Evolutionary conservation across 2,329 filamentous ascomycete genomes (phyloP).

Genomic region (Dothidotthia symphoricarpi): DNA sequence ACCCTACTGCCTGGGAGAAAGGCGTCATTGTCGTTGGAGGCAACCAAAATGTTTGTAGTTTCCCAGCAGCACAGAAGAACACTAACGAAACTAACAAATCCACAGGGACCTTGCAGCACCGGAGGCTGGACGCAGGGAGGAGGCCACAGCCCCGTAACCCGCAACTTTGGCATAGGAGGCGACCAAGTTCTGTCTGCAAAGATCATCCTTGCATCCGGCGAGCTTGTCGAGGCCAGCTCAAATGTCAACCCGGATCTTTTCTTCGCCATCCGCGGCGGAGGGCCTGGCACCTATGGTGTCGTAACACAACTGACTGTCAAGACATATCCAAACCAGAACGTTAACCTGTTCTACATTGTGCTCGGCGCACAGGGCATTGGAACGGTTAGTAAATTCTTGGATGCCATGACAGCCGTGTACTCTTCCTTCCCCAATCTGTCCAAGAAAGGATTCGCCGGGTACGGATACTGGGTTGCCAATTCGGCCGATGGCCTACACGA

Average conservation of each 20-base stretch:
- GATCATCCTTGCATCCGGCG: conserved; percentile 39
- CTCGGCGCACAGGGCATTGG: conserved; percentile 3
- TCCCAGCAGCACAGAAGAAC: too few species aligned
- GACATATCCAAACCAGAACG: conserved; percentile 15
- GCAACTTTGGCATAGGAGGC: conserved; percentile 55
- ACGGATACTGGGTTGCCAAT: conserved; percentile 1
- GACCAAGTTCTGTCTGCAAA: conserved; percentile 42
- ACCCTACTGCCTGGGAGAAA: too few species aligned
- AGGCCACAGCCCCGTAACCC: conserved; percentile 58
- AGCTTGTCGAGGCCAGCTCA: conserved; percentile 34
- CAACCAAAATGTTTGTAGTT: too few species aligned
- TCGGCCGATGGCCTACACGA: conserved; percentile 2
- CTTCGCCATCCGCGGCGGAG: conserved; percentile 42
- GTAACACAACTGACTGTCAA: conserved; percentile 46
- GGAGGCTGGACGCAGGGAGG: conserved; percentile 42
- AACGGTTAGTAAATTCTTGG: conserved; percentile 1
- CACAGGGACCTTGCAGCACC: too few species aligned
- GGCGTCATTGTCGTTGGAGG: too few species aligned
- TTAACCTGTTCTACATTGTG: neutral
- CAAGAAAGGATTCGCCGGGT: conserved; percentile 1
- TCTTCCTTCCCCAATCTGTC: conserved; percentile 16
- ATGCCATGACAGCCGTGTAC: conserved; percentile 3
- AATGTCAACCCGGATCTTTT: conserved; percentile 36
- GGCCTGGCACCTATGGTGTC: conserved; percentile 36
- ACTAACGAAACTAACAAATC: too few species aligned